Evolutionary conservation across 2,329 filamentous ascomycete species (phyloP).

Genomic region (Aspergillus sp.): DNA sequence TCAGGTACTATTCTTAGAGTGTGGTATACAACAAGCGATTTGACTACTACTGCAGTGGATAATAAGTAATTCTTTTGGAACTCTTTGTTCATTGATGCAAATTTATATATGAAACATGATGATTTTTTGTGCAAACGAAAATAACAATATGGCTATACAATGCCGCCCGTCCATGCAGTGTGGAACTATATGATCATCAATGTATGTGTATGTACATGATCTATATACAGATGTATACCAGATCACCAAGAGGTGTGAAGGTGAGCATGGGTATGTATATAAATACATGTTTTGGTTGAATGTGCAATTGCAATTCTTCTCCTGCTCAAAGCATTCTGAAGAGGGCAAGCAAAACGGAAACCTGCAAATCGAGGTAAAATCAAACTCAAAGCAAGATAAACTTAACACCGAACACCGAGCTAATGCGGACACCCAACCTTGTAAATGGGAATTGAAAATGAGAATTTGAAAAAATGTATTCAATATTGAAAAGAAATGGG

Average conservation of each 20-base stretch:
- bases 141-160: no score
- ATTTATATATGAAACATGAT: no score
- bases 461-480: not conserved
- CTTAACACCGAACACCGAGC: slow-evolving; percentile 11
- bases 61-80: no score
- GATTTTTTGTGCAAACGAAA: no score
- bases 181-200: no score
- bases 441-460: not conserved
- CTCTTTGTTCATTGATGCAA: no score
- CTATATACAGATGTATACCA: not conserved
- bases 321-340: not conserved
- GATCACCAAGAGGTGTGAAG: not conserved
- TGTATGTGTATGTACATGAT: not conserved
- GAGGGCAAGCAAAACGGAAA: not conserved
- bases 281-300: not conserved
- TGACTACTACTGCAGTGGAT: no score
- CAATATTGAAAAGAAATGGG: not conserved
- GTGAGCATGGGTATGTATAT: not conserved
- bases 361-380: not conserved
- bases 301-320: no score
- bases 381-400: not conserved
- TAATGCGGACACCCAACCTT: slow-evolving; percentile 4
- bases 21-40: no score
- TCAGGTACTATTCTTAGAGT: no score
- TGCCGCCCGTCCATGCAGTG: no score